phyloP scores from a whole-genome alignment of 176 grass and related monocot genomes.

The Carex parvula region DNA sequence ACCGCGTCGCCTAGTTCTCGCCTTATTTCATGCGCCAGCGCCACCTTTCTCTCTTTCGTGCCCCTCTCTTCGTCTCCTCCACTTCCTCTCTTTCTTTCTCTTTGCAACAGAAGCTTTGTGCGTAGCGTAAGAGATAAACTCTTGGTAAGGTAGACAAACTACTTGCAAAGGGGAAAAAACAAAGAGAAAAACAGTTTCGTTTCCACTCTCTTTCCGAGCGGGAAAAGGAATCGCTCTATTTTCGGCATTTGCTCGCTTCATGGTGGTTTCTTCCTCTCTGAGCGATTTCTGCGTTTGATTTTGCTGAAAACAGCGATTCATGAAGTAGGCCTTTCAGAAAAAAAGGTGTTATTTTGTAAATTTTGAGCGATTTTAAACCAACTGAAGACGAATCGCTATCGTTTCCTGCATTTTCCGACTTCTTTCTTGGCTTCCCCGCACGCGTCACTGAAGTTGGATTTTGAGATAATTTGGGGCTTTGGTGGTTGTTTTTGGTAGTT shows the following conservation, averaged over 20 bases:
- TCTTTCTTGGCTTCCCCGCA: not conserved
- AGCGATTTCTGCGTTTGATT: not conserved
- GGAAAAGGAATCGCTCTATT: not conserved
- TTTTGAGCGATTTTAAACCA: conserved; percentile 8
- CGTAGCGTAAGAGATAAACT: not conserved
- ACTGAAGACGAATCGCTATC: not conserved
- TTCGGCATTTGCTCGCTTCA: conserved; percentile 18
- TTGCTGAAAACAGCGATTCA: not conserved
- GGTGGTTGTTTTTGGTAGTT: not conserved
- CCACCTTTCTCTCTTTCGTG: conserved; percentile 4
- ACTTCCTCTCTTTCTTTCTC: not conserved
- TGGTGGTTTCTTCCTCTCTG: not conserved
- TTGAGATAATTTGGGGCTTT: not conserved
- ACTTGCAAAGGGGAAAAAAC: not conserved
- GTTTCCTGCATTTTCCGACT: conserved; percentile 5
- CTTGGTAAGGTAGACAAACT: not conserved
- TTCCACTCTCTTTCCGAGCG: not conserved
- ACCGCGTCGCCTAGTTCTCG: conserved; percentile 26
- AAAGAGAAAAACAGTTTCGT: conserved; percentile 1
- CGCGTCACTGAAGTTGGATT: not conserved
- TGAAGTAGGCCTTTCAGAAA: not conserved
- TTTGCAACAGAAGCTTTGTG: not conserved
- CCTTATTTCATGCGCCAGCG: conserved; percentile 31
- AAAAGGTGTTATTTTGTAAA: not conserved
- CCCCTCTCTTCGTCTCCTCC: not conserved